A percentile compares a stretch with the other conserved stretches of the same genome.
Evolutionary conservation across 2,329 filamentous ascomycete species (phyloP).

Genomic region (Tolypocladium ophioglossoides): DNA sequence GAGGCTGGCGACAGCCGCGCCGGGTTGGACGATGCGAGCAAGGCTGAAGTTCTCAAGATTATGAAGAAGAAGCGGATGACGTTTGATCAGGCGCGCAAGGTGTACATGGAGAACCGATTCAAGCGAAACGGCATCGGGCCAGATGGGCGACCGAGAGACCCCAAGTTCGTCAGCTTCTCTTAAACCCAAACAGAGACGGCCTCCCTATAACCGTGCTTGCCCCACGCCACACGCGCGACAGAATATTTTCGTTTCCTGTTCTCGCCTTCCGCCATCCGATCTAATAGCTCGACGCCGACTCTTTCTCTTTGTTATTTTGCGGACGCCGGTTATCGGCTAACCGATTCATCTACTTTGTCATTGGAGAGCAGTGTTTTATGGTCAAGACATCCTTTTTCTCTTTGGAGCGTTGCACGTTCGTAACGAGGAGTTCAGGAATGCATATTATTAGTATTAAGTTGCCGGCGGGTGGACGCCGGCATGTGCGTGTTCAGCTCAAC

Average conservation of each 20-base stretch:
- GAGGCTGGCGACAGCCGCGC: slow-evolving; percentile 66
- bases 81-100: slow-evolving; percentile 84
- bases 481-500: slow-evolving; percentile 2
- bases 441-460: slow-evolving; percentile 11
- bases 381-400: not conserved
- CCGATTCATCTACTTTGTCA: not conserved
- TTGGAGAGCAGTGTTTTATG: not conserved
- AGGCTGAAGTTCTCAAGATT: slow-evolving; percentile 73
- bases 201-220: not conserved
- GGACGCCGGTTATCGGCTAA: not conserved
- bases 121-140: slow-evolving; percentile 78
- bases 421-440: slow-evolving; percentile 10
- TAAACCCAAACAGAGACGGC: slow-evolving; percentile 9
- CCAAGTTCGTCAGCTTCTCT: slow-evolving; percentile 87
- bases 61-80: slow-evolving; percentile 77
- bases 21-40: slow-evolving; percentile 71
- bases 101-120: slow-evolving; percentile 80
- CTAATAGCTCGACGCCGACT: not conserved
- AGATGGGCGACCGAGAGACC: slow-evolving; percentile 80
- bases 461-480: slow-evolving; percentile 1
- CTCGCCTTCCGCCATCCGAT: not conserved
- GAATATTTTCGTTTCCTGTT: not conserved
- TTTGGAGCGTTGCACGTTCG: not conserved
- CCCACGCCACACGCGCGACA: not conserved
- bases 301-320: not conserved